Evolutionary conservation across 2,329 filamentous ascomycete genomes (phyloP).

Genomic region (Fusarium transvaalense): DNA sequence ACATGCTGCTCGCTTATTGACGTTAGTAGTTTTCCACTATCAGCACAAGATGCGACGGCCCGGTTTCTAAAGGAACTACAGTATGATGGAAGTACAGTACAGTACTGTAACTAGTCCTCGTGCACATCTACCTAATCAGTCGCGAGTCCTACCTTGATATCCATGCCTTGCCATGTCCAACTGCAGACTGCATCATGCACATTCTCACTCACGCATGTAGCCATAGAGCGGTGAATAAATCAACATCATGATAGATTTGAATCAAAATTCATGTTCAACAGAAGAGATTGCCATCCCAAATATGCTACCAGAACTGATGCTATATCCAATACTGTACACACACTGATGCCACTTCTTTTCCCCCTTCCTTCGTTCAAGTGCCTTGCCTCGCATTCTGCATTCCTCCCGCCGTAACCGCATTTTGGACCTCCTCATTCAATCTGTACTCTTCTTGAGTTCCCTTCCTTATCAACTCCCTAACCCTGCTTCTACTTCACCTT

Average conservation of each 20-base stretch:
- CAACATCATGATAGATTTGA: not conserved
- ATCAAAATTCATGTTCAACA: not conserved
- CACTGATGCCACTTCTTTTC: not conserved
- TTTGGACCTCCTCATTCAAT: not conserved
- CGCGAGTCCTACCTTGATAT: not conserved
- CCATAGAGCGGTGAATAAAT: conserved; percentile 21
- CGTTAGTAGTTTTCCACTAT: not conserved
- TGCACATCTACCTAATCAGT: not conserved
- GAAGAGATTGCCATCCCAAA: not conserved
- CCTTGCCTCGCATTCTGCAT: conserved; percentile 23
- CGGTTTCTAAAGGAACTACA: not conserved
- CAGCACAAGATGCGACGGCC: conserved; percentile 34
- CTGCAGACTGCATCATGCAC: conserved; percentile 2
- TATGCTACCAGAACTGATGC: not conserved
- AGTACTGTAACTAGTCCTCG: not conserved
- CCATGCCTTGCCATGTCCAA: conserved; percentile 8
- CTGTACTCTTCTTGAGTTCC: not conserved
- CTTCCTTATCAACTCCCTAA: not conserved
- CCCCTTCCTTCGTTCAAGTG: conserved; percentile 16
- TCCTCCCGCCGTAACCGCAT: conserved; percentile 23
- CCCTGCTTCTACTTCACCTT: not conserved
- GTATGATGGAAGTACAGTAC: no score
- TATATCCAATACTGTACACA: not conserved
- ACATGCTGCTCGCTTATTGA: conserved; percentile 15
- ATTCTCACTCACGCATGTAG: not conserved